These are phyloP conservation scores for Colletotrichum destructivum DNA, from an alignment of 2,329 filamentous ascomycete species.

Conservation along the genomic window DNA sequence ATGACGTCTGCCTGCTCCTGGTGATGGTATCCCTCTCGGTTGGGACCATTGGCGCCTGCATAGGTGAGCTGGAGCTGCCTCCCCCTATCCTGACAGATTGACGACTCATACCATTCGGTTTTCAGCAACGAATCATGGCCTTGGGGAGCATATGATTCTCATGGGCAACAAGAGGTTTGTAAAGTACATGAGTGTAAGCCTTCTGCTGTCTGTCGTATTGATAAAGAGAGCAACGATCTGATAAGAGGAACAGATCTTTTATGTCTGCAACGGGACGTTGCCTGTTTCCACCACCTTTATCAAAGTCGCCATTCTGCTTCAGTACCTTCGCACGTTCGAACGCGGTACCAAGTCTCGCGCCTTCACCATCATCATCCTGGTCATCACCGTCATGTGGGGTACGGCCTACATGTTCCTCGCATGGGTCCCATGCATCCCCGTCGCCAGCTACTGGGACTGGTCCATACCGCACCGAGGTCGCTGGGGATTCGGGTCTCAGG, in stretches of 20 bases:
- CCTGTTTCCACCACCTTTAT: slow-evolving; percentile 43
- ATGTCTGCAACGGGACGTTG: slow-evolving; percentile 41
- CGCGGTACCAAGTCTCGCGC: slow-evolving; percentile 29
- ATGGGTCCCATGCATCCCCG: slow-evolving; percentile 52
- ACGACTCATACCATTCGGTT: neutral
- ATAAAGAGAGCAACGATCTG: neutral
- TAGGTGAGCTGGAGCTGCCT: neutral
- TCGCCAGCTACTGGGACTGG: slow-evolving; percentile 52
- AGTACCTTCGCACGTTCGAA: slow-evolving; percentile 43
- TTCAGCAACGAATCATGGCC: slow-evolving; percentile 12
- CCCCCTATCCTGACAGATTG: neutral
- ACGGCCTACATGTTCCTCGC: slow-evolving; percentile 49
- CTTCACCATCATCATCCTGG: slow-evolving; percentile 44
- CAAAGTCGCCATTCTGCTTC: slow-evolving; percentile 44
- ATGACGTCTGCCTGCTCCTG: slow-evolving; percentile 42
- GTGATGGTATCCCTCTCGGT: slow-evolving; percentile 34
- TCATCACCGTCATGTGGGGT: slow-evolving; percentile 51
- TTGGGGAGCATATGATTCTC: slow-evolving; percentile 23
- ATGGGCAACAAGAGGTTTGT: neutral
- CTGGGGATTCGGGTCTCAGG: slow-evolving; percentile 51
- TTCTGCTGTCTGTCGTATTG: neutral
- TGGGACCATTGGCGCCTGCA: slow-evolving; percentile 17
- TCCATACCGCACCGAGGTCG: neutral
- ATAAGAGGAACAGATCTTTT: slow-evolving; percentile 36
- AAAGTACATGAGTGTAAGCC: slow-evolving; percentile 20